phyloP scores from a whole-genome alignment of 2,329 filamentous ascomycete genomes.

The Geosmithia morbida region DNA sequence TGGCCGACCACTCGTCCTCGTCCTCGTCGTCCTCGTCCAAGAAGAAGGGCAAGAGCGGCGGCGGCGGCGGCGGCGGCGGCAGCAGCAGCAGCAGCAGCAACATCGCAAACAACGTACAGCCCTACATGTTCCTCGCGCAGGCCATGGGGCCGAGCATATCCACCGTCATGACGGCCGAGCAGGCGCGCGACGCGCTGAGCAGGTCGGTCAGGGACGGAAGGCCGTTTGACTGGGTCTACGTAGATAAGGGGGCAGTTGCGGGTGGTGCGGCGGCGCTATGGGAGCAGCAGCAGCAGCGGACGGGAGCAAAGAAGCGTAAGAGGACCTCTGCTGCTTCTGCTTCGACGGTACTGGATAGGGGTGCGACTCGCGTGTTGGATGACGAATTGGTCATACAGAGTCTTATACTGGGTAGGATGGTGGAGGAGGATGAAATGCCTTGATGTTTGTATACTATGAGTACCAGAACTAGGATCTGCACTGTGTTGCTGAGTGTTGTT shows the following conservation, averaged over 20 bases:
- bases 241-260: constrained; percentile 49
- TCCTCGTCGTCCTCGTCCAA: constrained; percentile 1
- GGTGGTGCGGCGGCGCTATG: constrained; percentile 19
- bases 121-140: constrained; percentile 68
- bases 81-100: constrained; percentile 39
- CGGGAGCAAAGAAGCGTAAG: constrained; percentile 27
- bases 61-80: too few species aligned
- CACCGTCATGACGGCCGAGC: constrained; percentile 48
- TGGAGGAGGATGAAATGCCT: constrained; percentile 41
- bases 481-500: too few species aligned
- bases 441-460: background rate
- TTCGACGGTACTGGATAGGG: constrained; percentile 17
- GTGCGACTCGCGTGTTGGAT: constrained; percentile 48
- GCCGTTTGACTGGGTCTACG: constrained; percentile 65
- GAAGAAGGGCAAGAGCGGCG: background rate
- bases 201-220: constrained; percentile 29
- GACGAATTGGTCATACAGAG: constrained; percentile 89
- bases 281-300: constrained; percentile 14
- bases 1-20: constrained; percentile 30
- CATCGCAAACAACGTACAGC: constrained; percentile 38
- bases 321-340: constrained; percentile 11
- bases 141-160: constrained; percentile 62
- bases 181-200: constrained; percentile 46
- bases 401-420: constrained; percentile 68
- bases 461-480: background rate